Evolutionary conservation across 768 basidiomycete species (phyloP).

Genomic region (Sporobolomyces roseus): DNA sequence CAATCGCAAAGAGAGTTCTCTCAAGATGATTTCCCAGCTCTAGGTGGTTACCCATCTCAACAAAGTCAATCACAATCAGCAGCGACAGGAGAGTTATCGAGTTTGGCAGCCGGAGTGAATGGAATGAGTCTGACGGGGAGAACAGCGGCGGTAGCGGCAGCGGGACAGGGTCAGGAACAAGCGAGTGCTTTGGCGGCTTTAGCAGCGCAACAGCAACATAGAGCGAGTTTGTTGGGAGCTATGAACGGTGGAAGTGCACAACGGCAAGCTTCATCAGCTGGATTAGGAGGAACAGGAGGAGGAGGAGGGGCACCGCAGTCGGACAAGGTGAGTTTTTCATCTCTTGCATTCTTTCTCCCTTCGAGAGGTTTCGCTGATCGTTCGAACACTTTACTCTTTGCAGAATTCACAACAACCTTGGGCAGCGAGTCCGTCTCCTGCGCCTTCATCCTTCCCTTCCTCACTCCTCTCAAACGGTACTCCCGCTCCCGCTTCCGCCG

Average conservation of each 20-base stretch:
- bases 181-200: conserved; percentile 40
- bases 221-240: conserved; percentile 37
- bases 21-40: conserved; percentile 39
- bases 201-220: conserved; percentile 37
- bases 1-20: conserved; percentile 10
- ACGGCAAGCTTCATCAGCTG: conserved; percentile 6
- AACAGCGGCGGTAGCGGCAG: background rate
- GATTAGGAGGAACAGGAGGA: too few relatives aligned
- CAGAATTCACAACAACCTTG: conserved; percentile 12
- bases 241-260: conserved; percentile 25
- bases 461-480: conserved; percentile 25
- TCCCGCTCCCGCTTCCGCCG: background rate
- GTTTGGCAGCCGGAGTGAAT: conserved; percentile 20
- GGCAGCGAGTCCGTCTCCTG: conserved; percentile 19
- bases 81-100: background rate
- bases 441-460: conserved; percentile 18
- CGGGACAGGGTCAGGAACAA: conserved; percentile 28
- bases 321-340: conserved; percentile 32
- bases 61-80: background rate
- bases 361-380: too few relatives aligned
- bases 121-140: conserved; percentile 20
- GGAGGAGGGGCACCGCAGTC: too few relatives aligned
- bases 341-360: too few relatives aligned
- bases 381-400: background rate
- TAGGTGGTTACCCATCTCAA: conserved; percentile 23